A percentile compares a stretch with the other conserved stretches of the same genome.
Evolutionary conservation across 345 rosid genomes (phyloP).

Genomic region (Iberis pinnata): DNA sequence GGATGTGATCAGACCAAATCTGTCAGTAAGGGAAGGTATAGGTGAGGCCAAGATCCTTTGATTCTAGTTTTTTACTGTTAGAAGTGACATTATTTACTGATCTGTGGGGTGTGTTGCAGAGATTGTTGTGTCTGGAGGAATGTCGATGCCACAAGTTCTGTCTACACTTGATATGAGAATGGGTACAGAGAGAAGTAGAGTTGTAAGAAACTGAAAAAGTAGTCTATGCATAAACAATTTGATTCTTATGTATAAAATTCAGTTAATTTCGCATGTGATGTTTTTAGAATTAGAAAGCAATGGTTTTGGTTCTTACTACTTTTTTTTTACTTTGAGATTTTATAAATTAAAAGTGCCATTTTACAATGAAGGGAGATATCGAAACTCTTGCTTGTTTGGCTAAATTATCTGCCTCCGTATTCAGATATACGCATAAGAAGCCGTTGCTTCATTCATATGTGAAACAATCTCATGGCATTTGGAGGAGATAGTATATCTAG

Average conservation of each 20-base stretch:
- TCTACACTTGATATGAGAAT: constrained; percentile 50
- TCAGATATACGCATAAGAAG: too few relatives aligned
- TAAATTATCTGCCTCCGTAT: too few relatives aligned
- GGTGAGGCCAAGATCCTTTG: constrained; percentile 43
- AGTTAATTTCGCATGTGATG: constrained; percentile 10
- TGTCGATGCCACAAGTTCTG: constrained; percentile 95
- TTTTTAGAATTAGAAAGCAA: too few relatives aligned
- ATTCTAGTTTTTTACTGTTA: not conserved
- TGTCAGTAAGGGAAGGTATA: constrained; percentile 94
- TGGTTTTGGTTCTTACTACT: too few relatives aligned
- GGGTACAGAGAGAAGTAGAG: constrained; percentile 43
- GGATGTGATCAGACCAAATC: constrained; percentile 91
- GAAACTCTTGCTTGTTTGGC: too few relatives aligned
- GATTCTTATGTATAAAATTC: too few relatives aligned
- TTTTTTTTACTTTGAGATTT: too few relatives aligned
- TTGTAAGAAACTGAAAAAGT: constrained; percentile 44
- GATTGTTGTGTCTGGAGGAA: constrained; percentile 93
- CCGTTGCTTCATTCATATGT: too few relatives aligned
- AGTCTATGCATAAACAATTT: constrained; percentile 16
- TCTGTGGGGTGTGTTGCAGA: constrained; percentile 45
- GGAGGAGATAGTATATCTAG: too few relatives aligned
- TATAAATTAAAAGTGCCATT: too few relatives aligned
- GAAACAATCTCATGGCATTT: too few relatives aligned
- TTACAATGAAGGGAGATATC: too few relatives aligned
- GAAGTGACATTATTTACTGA: constrained; percentile 3